A percentile compares a stretch with the other conserved stretches of the same genome.
Evolutionary conservation across 2,329 filamentous ascomycete genomes (phyloP).

Genomic region (Fusarium sp.): DNA sequence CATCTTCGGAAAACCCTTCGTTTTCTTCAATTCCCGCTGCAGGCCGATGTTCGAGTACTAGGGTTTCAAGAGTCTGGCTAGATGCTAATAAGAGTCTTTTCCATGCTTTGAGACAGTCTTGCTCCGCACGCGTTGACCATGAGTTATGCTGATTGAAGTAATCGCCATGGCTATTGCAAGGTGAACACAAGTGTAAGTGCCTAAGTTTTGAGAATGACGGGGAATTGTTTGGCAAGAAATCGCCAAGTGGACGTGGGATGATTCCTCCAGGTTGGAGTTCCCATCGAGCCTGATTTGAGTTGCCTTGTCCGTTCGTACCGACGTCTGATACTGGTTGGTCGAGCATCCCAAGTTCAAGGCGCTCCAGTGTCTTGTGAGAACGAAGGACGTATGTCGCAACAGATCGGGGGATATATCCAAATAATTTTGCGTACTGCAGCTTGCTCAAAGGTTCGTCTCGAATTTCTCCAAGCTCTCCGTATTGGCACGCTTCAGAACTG

Average conservation of each 20-base stretch:
- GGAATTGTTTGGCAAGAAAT: not conserved
- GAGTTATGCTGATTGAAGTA: constrained; percentile 18
- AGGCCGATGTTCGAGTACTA: constrained; percentile 30
- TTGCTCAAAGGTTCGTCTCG: not conserved
- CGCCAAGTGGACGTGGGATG: constrained; percentile 18
- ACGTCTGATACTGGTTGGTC: not conserved
- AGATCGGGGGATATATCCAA: constrained; percentile 16
- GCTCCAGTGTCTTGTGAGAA: constrained; percentile 4
- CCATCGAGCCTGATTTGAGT: not conserved
- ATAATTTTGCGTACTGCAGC: constrained; percentile 28
- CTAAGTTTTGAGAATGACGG: not conserved
- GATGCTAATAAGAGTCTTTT: not conserved
- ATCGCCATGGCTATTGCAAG: not conserved
- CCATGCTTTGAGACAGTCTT: constrained; percentile 1
- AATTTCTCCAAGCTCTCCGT: not conserved
- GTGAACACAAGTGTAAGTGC: constrained; percentile 15
- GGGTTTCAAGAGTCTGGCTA: constrained; percentile 6
- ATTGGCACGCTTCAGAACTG: rapidly evolving
- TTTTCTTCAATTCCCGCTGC: constrained; percentile 18
- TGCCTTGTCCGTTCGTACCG: not conserved
- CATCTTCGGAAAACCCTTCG: constrained; percentile 15
- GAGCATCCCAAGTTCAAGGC: constrained; percentile 32
- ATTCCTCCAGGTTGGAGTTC: not conserved
- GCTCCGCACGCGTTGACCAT: constrained; percentile 22
- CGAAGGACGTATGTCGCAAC: constrained; percentile 13